Percentiles rank a stretch among this genome's conserved stretches.
Conservation (phyloP, 116 monocot species). For the Zostera marina region DNA sequence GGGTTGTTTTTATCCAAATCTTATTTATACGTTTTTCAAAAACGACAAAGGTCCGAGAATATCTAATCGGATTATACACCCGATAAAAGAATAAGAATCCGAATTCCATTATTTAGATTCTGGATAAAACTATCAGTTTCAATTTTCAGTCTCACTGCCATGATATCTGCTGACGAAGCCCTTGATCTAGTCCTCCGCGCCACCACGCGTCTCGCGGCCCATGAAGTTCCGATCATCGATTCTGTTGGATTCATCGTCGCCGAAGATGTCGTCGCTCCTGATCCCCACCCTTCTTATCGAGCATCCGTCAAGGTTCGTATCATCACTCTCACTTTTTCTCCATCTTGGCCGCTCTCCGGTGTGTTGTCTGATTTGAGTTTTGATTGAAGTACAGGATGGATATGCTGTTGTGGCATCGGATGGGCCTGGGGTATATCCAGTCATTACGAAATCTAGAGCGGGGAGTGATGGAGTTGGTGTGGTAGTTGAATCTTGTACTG, state of each 20-base stretch:
- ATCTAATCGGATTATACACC: no score
- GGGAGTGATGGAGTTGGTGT: slow-evolving; percentile 66
- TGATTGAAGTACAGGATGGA: slow-evolving; percentile 56
- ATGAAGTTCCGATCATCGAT: slow-evolving; percentile 33
- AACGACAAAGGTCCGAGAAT: no score
- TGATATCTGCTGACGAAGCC: slow-evolving; percentile 62
- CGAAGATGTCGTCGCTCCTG: slow-evolving; percentile 66
- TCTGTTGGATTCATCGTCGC: slow-evolving; percentile 57
- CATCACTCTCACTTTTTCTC: not conserved
- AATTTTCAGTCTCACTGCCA: no score
- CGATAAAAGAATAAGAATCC: no score
- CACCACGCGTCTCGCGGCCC: slow-evolving; percentile 29
- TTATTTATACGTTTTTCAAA: no score
- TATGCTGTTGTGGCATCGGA: slow-evolving; percentile 91
- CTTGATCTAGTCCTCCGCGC: slow-evolving; percentile 33
- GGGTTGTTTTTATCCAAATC: no score
- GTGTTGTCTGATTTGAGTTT: not conserved
- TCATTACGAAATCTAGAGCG: slow-evolving; percentile 82
- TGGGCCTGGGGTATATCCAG: slow-evolving; percentile 83
- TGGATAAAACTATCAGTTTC: no score
- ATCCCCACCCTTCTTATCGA: slow-evolving; percentile 83
- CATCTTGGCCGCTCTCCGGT: not conserved
- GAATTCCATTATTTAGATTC: no score
- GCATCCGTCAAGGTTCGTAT: slow-evolving; percentile 70
- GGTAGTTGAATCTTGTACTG: slow-evolving; percentile 43